Conservation (phyloP, 2,329 filamentous ascomycete species). For the Botrytis squamosa region DNA sequence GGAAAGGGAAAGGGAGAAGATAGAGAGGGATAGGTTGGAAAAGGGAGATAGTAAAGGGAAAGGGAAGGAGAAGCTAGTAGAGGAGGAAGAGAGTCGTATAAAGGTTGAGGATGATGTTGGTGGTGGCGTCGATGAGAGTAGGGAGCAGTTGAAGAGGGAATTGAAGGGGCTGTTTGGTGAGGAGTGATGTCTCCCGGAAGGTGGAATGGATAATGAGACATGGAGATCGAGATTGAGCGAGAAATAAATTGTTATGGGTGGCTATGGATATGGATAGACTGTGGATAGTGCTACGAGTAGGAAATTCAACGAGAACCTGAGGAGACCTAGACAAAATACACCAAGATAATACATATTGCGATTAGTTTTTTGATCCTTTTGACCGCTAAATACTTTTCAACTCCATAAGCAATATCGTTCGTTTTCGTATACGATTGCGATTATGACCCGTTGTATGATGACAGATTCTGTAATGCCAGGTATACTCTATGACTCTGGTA, state of each 20-base stretch:
- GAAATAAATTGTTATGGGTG: neutral
- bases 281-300: conserved; percentile 2
- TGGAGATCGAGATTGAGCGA: neutral
- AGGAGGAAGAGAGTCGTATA: neutral
- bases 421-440: neutral
- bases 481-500: neutral
- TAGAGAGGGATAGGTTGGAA: neutral
- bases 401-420: neutral
- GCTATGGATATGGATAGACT: neutral
- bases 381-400: neutral
- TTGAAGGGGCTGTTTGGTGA: conserved; percentile 30
- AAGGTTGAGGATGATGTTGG: conserved; percentile 10
- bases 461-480: neutral
- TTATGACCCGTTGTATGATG: neutral
- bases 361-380: neutral
- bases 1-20: neutral
- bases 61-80: neutral
- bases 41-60: neutral
- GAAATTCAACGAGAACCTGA: neutral
- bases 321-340: neutral
- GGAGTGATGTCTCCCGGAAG: conserved; percentile 11
- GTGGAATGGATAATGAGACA: neutral
- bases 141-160: conserved; percentile 30
- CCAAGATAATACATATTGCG: neutral
- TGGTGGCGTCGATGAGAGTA: conserved; percentile 21